These are phyloP conservation scores for Phytopythium aichiense DNA, from an alignment of 352 stramenopile genomes.

Conservation along the genomic window DNA sequence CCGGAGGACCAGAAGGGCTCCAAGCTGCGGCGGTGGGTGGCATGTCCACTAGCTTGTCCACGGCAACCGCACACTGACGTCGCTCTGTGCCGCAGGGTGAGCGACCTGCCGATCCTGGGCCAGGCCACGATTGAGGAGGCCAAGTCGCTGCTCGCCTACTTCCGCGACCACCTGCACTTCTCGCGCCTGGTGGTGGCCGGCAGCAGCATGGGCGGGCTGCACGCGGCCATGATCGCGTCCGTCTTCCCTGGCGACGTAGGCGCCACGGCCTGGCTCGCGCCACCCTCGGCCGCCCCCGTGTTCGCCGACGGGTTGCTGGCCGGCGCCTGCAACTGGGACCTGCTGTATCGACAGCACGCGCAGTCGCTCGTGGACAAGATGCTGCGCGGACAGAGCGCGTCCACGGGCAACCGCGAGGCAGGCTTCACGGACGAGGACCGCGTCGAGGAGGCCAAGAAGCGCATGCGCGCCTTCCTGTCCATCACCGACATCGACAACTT, in stretches of 20 bases:
- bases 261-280: constrained; percentile 62
- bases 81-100: constrained; percentile 32
- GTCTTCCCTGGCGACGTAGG: constrained; percentile 68
- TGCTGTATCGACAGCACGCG: constrained; percentile 66
- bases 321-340: constrained; percentile 72
- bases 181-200: constrained; percentile 63
- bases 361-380: constrained; percentile 70
- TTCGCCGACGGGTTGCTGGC: constrained; percentile 75
- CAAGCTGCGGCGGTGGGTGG: constrained; percentile 53
- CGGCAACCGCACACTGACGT: background rate
- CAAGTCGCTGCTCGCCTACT: constrained; percentile 72
- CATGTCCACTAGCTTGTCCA: background rate
- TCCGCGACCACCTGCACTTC: constrained; percentile 43
- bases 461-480: constrained; percentile 71
- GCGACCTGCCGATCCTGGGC: constrained; percentile 64
- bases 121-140: constrained; percentile 82
- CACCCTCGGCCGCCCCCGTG: constrained; percentile 60
- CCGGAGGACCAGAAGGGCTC: constrained; percentile 65
- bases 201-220: constrained; percentile 74
- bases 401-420: constrained; percentile 6
- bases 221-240: constrained; percentile 73
- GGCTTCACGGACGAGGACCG: constrained; percentile 36
- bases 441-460: constrained; percentile 69
- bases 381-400: constrained; percentile 6
- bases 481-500: constrained; percentile 87